Percentiles rank a stretch among this genome's conserved stretches.
Conservation (phyloP, 371 early-diverging fungal species). For the Mortierella sp. region DNA sequence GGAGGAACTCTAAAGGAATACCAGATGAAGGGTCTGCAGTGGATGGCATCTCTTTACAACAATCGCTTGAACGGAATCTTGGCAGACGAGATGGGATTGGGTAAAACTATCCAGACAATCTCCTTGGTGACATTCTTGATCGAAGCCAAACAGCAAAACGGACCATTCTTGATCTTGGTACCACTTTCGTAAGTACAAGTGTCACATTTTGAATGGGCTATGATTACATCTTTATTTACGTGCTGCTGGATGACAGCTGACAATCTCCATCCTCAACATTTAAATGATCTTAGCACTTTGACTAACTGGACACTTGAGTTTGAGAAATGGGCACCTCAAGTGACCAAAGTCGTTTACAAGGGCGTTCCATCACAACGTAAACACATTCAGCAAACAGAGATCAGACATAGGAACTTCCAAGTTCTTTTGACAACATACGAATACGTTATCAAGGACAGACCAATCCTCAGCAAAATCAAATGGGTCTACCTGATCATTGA, state of each 20-base stretch:
- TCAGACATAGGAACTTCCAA: constrained; percentile 87
- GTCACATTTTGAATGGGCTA: not conserved
- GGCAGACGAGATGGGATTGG: constrained; percentile 99
- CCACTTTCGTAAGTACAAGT: constrained; percentile 82
- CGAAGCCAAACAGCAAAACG: constrained; percentile 90
- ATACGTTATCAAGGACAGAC: constrained; percentile 95
- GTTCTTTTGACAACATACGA: constrained; percentile 99
- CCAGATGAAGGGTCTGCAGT: constrained; percentile 98
- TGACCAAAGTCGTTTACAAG: constrained; percentile 92
- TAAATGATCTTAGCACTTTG: constrained; percentile 67
- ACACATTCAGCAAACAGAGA: constrained; percentile 78
- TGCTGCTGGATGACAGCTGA: not conserved
- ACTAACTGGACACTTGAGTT: constrained; percentile 99
- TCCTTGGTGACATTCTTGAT: constrained; percentile 95
- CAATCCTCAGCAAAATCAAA: constrained; percentile 85
- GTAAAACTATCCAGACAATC: constrained; percentile 98
- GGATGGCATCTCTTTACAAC: constrained; percentile 98
- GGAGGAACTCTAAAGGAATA: constrained; percentile 96
- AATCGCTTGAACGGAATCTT: constrained; percentile 97
- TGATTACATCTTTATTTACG: not conserved
- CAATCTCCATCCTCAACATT: not conserved
- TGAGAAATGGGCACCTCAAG: constrained; percentile 98
- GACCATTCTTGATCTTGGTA: constrained; percentile 95
- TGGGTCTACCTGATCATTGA: constrained; percentile 98
- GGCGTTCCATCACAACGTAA: constrained; percentile 85